A percentile compares a stretch with the other conserved stretches of the same genome.
Conservation (phyloP, 1,284 basidiomycete species). For the Chalciporus sp. region DNA sequence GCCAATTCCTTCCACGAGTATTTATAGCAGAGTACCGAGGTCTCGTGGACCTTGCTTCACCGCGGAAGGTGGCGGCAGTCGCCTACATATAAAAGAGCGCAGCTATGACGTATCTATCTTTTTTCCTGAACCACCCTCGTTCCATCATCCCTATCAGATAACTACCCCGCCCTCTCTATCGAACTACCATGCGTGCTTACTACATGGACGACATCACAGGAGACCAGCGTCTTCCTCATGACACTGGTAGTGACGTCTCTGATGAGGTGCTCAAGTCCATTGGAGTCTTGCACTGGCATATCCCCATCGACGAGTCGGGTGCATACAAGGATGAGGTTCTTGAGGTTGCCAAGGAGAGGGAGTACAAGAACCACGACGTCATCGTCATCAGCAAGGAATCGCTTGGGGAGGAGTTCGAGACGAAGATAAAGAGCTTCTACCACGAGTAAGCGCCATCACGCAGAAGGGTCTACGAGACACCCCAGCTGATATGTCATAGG, state of each 20-base stretch:
- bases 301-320: constrained; percentile 55
- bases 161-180: neutral
- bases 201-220: constrained; percentile 76
- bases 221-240: constrained; percentile 77
- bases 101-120: neutral
- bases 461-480: neutral
- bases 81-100: neutral
- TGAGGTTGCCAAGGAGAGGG: constrained; percentile 61
- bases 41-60: neutral
- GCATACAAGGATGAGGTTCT: constrained; percentile 56
- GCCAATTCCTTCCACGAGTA: neutral
- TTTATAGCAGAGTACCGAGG: neutral
- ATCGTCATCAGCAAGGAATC: constrained; percentile 74
- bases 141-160: neutral
- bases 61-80: too few relatives aligned
- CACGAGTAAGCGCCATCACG: constrained; percentile 57
- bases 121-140: neutral
- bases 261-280: constrained; percentile 52
- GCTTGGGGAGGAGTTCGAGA: constrained; percentile 75
- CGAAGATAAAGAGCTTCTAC: constrained; percentile 79
- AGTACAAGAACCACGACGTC: constrained; percentile 77
- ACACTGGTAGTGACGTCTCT: constrained; percentile 57
- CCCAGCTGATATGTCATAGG: constrained; percentile 38
- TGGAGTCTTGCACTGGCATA: constrained; percentile 62
- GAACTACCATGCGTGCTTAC: constrained; percentile 67